A percentile compares a stretch with the other conserved stretches of the same genome.
Evolutionary conservation across 129 eudicot genomes (phyloP).

Genomic region (Daucus carota): DH1_v3.0 NC_030387.2:26246001-26246500

Average conservation of each 20-base stretch:
- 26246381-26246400: conserved; percentile 73
- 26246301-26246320: conserved; percentile 60
- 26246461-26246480: conserved; percentile 87
- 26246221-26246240: conserved; percentile 47
- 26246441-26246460: conserved; percentile 87
- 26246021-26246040: conserved; percentile 94
- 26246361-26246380: conserved; percentile 82
- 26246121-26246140: conserved; percentile 92
- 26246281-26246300: conserved; percentile 14
- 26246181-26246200: conserved; percentile 39
- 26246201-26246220: conserved; percentile 50
- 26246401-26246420: conserved; percentile 64
- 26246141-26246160: conserved; percentile 86
- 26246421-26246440: conserved; percentile 84
- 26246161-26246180: conserved; percentile 66
- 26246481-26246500: conserved; percentile 57
- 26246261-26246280: conserved; percentile 25
- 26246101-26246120: conserved; percentile 92
- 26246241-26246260: conserved; percentile 33
- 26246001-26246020: conserved; percentile 93
- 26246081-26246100: conserved; percentile 87
- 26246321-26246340: conserved; percentile 90
- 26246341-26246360: conserved; percentile 61
- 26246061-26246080: conserved; percentile 86
- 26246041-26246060: conserved; percentile 86